Percentiles rank a stretch among this genome's conserved stretches.
These are phyloP conservation scores for Talaromyces rugulosus DNA, from an alignment of 2,329 filamentous ascomycete genomes.

Conservation along the genomic window DNA sequence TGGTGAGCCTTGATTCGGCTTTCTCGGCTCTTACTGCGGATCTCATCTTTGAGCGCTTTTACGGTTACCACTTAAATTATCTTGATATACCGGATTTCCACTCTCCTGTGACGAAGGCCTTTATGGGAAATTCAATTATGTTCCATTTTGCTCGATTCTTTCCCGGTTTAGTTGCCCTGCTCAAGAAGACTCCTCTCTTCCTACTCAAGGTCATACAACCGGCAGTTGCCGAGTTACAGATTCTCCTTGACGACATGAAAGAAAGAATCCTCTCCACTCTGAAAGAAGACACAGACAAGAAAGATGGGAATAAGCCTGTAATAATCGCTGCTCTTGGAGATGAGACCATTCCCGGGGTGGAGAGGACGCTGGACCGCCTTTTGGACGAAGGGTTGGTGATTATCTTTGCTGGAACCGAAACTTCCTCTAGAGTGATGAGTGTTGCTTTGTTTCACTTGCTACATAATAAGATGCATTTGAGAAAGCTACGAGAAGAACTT, in stretches of 20 bases:
- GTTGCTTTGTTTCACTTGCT: conserved; percentile 1
- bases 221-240: background rate
- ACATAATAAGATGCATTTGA: background rate
- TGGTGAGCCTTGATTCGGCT: background rate
- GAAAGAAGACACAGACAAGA: background rate
- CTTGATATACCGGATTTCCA: background rate
- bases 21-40: conserved; percentile 2
- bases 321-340: conserved; percentile 1
- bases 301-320: background rate
- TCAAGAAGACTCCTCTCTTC: background rate
- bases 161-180: background rate
- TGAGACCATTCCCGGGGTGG: background rate
- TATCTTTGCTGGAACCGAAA: conserved; percentile 1
- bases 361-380: background rate
- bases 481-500: background rate
- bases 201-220: background rate
- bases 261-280: background rate
- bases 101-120: background rate
- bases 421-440: background rate
- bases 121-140: background rate
- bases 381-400: background rate
- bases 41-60: conserved; percentile 1
- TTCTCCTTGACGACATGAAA: background rate
- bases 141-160: conserved; percentile 1
- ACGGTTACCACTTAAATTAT: background rate